Evolutionary conservation across 1,139 yeast species (phyloP).

Genomic region (Arxiozyma slooffiae): DNA sequence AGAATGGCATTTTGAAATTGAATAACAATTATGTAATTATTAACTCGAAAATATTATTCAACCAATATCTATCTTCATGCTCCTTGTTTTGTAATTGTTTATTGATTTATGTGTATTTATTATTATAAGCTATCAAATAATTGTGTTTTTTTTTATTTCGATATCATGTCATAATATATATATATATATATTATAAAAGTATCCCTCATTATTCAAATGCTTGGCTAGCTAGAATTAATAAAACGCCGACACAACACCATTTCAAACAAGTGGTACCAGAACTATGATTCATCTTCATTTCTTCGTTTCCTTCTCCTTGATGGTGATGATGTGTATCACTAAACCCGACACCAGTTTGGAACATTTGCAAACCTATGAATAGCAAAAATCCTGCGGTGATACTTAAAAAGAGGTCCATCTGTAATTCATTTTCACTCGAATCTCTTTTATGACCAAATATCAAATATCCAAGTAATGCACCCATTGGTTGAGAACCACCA

Average conservation of each 20-base stretch:
- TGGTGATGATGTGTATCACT: conserved; percentile 32
- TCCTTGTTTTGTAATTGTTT: too few species aligned
- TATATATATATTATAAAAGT: too few species aligned
- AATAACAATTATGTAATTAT: too few species aligned
- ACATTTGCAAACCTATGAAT: conserved; percentile 77
- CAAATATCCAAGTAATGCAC: conserved; percentile 65
- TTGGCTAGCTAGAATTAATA: conserved; percentile 26
- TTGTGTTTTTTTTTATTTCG: too few species aligned
- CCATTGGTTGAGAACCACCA: conserved; percentile 79
- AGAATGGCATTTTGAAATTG: too few species aligned
- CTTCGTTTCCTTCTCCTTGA: conserved; percentile 21
- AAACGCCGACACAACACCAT: conserved; percentile 30
- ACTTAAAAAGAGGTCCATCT: conserved; percentile 42
- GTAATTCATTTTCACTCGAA: conserved; percentile 11
- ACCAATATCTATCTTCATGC: too few species aligned
- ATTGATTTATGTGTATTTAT: too few species aligned
- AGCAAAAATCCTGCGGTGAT: conserved; percentile 77
- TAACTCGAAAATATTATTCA: too few species aligned
- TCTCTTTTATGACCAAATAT: conserved; percentile 37
- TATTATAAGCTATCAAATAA: too few species aligned
- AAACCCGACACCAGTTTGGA: conserved; percentile 36
- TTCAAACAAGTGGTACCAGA: conserved; percentile 29
- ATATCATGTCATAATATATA: too few species aligned
- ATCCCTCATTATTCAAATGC: conserved; percentile 12
- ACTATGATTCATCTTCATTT: conserved; percentile 23